Evolutionary conservation across 208 protist species (phyloP).

Genomic region (Leishmania mexicana): DNA sequence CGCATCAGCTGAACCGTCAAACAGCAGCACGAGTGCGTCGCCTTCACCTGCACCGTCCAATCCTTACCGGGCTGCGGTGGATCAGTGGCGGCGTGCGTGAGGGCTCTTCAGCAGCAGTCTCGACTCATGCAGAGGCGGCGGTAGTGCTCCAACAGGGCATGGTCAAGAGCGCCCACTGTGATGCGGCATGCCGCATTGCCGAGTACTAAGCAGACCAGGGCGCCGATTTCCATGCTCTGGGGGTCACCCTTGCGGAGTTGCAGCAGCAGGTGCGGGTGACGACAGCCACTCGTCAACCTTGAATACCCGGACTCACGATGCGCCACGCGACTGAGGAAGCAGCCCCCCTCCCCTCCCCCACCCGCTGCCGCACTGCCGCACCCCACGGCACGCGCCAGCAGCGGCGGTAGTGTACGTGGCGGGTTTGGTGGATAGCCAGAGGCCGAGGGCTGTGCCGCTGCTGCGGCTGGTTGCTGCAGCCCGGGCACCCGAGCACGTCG

Average conservation of each 20-base stretch:
- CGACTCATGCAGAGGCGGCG: background rate
- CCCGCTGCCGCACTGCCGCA: background rate
- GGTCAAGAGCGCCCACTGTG: slow-evolving; percentile 12
- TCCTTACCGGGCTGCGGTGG: background rate
- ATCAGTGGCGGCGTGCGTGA: slow-evolving; percentile 12
- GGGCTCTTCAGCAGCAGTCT: slow-evolving; percentile 10
- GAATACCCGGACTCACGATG: slow-evolving; percentile 19
- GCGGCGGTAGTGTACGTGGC: background rate
- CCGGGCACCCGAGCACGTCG: background rate
- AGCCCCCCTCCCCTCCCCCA: background rate
- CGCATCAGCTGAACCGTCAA: background rate
- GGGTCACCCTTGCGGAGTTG: slow-evolving; percentile 34
- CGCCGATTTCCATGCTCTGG: slow-evolving; percentile 32
- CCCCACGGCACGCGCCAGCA: background rate
- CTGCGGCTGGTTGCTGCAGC: too few species aligned
- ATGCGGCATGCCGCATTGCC: slow-evolving; percentile 24
- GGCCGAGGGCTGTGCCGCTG: background rate
- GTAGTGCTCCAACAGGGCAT: background rate
- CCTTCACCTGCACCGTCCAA: too few species aligned
- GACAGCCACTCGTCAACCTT: slow-evolving; percentile 10
- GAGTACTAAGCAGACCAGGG: slow-evolving; percentile 49
- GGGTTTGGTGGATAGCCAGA: background rate
- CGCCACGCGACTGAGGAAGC: background rate
- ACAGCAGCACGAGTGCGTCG: background rate
- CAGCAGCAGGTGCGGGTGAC: slow-evolving; percentile 32